phyloP scores from a whole-genome alignment of 306 rosid species.

The Acacia confusa region DNA sequence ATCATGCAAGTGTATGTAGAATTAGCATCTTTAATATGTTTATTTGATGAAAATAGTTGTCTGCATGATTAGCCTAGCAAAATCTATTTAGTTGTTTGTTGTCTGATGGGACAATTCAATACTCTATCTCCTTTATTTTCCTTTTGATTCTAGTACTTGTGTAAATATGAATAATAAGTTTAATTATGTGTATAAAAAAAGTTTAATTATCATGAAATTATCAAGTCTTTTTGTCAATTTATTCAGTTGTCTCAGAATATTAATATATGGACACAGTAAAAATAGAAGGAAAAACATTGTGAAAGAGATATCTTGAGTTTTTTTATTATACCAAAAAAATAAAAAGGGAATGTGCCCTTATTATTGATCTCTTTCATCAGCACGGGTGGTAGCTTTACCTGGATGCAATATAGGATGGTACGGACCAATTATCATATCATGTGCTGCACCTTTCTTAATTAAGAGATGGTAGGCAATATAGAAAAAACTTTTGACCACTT shows the following conservation, averaged over 20 bases:
- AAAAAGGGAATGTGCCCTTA: not conserved
- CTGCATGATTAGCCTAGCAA: conserved; percentile 9
- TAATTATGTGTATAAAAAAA: not conserved
- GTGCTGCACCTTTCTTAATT: not conserved
- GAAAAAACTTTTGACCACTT: not conserved
- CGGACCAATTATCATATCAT: not conserved
- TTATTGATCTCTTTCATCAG: not conserved
- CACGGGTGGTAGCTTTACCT: not conserved
- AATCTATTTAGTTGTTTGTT: not conserved
- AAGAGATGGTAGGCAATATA: not conserved
- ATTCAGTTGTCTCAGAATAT: not conserved
- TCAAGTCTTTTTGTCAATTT: not conserved
- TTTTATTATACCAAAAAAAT: not conserved
- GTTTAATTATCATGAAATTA: not conserved
- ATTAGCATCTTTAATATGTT: conserved; percentile 33
- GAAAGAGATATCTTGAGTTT: not conserved
- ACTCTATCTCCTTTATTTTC: not conserved
- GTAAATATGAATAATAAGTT: not conserved
- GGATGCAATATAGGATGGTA: not conserved
- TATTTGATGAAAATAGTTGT: conserved; percentile 8
- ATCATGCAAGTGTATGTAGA: conserved; percentile 41
- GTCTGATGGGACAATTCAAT: not conserved
- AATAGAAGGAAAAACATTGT: not conserved
- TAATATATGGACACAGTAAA: not conserved
- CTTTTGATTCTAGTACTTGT: not conserved